Evolutionary conservation across 2,329 filamentous ascomycete species (phyloP), one percentile per base, ranked within the genome.

Genomic region (Cercospora sp.): DNA sequence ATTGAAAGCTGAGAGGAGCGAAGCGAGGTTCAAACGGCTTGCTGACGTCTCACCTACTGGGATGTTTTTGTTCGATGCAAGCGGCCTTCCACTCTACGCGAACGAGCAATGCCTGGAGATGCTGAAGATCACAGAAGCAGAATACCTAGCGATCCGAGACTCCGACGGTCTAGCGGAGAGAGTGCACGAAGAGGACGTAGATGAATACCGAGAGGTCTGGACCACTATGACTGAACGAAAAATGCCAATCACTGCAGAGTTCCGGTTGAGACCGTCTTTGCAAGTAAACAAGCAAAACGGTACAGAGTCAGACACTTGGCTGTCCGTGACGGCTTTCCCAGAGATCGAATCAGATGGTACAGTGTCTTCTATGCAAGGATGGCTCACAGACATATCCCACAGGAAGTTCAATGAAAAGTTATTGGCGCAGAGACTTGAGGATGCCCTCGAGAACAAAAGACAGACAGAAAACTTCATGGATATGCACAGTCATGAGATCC

Each of bases 71-170:
- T 74, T 80, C 39, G 75, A 76, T 18, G 66, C 75, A 5, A 64
- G 74, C 18, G 80, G 81, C 2, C 72, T 70, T 8, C 78, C 79
- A 13, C 73, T 79, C 0, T 81, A 82, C 67, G 74, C 79, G 6
- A 83, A 83, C 60, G 76, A 82, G 57, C 73, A 76, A 3, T 83
- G 80, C 74, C 77, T 75, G 30, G 76, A 79, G 1, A 75, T 81
- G 53, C 75, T 80, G 10, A 72, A 71, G 3, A 64, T 72, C 9
- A 70, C 73, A 12, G 60, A 71, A 48, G 72, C 74, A 33, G 65
- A 72, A 10, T 59, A 69, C 62, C 55, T 53, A 8, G 30, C 33
- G 13, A 64, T 64, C 23, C 20, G 12, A 42, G 57, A 48, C 10
- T 73, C 68, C 67, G 51, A 69, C 6, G 57, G 64, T 39, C 30